Base-by-base conservation (phyloP, 306 rosid genomes). In the Malus orientalis region DNA sequence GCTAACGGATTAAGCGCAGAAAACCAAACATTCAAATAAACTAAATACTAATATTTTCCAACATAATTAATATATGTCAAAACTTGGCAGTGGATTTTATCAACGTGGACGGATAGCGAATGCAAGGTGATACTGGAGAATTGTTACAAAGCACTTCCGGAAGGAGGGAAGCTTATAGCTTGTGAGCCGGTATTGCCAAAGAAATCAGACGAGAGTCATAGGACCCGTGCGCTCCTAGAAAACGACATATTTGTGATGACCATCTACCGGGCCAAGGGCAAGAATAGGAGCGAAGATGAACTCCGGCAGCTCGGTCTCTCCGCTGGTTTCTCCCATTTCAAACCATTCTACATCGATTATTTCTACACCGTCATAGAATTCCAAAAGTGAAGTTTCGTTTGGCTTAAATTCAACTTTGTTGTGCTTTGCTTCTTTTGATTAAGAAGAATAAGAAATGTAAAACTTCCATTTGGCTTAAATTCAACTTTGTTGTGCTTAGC, bases 191-290 rank as follows among this genome's bases (percentile, higher is more conserved):
- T 89, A 73, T 27, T 95, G 71, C 98, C 96, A 3, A 86, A 88
- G 65, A 30, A 89, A 61, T 75, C 98, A 0, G 98, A 95, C 20
- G 95, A 85, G 4, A 90, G 96, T 13, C 95, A 80, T 18, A 78
- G 93, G 74, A 92, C 97, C 1, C 89, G 97, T 30, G 92, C 93
- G 4, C 87, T 89, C 18, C 85, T 95, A 5, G 92, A 85, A 58
- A 93, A 82, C 5, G 98, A 94, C 90, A 81, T 94, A 40, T 92
- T 92, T 38, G 96, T 92, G 44, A 94, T 94, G 97, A 89, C 97
- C 10, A 85, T 90, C 58, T 94, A 92, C 36, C 80, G 90, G 71
- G 82, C 96, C 51, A 92, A 92, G 66, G 96, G 97, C 20, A 92
- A 89, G 84, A 96, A 88, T 42, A 82, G 98, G 72, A 90, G 97